These are phyloP conservation scores for Candida sakaeoensis DNA, from an alignment of 805 yeast species.

Conservation along the genomic window DNA sequence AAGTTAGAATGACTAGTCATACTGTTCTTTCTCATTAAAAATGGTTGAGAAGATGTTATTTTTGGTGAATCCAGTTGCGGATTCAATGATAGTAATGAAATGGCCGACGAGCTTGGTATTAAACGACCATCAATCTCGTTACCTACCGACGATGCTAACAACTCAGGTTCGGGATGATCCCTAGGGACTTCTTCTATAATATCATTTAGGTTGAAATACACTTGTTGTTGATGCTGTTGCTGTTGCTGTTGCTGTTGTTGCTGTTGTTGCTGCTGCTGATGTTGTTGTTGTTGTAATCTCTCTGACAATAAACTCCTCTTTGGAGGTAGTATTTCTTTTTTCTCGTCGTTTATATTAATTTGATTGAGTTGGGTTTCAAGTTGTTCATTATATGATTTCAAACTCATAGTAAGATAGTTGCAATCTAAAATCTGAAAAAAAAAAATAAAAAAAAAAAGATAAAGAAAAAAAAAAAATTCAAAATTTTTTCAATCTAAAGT, in stretches of 20 bases:
- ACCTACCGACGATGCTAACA: slow-evolving; percentile 42
- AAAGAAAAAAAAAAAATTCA: slow-evolving; percentile 5
- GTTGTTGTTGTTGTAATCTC: slow-evolving; percentile 3
- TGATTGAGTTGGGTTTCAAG: background rate
- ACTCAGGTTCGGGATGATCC: slow-evolving; percentile 44
- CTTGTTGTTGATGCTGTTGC: slow-evolving; percentile 5
- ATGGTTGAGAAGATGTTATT: slow-evolving; percentile 7
- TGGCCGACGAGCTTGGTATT: slow-evolving; percentile 41
- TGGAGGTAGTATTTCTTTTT: background rate
- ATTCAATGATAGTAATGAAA: slow-evolving; percentile 35
- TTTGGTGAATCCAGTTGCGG: slow-evolving; percentile 14
- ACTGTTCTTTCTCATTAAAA: slow-evolving; percentile 13
- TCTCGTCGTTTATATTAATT: background rate
- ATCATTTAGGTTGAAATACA: slow-evolving; percentile 3
- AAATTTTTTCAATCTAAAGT: slow-evolving; percentile 3
- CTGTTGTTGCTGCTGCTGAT: background rate
- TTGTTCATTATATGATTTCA: background rate
- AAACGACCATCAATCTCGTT: slow-evolving; percentile 36
- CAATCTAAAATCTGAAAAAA: background rate
- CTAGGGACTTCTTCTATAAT: slow-evolving; percentile 11
- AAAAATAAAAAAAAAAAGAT: background rate
- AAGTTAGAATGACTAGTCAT: slow-evolving; percentile 22
- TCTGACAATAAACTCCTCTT: slow-evolving; percentile 16
- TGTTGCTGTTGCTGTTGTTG: background rate
- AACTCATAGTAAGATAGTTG: background rate